Percentiles rank a stretch among this genome's conserved stretches.
Evolutionary conservation across 306 rosid species (phyloP).

Genomic region (Begonia loranthoides): DNA sequence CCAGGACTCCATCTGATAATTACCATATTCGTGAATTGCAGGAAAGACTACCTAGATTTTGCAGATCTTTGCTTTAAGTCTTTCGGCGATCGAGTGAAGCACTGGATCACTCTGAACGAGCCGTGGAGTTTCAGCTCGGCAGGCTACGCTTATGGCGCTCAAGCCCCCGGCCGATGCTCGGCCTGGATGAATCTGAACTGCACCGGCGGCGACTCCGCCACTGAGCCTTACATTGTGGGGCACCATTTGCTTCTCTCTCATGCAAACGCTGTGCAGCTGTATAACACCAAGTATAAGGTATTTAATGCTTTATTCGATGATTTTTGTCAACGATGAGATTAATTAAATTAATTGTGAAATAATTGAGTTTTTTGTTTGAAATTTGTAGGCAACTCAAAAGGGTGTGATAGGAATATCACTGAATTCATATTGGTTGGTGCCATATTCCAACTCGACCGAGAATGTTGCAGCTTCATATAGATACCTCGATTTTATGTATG

Average conservation of each 20-base stretch:
- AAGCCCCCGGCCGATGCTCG: conserved; percentile 33
- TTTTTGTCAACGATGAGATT: not conserved
- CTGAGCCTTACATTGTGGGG: conserved; percentile 28
- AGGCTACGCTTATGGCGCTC: conserved; percentile 16
- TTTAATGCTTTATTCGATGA: not conserved
- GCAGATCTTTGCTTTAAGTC: conserved; percentile 22
- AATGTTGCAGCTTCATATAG: conserved; percentile 24
- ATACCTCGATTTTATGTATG: conserved; percentile 38
- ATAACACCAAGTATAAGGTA: conserved; percentile 36
- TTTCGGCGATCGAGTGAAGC: conserved; percentile 30
- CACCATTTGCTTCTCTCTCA: conserved; percentile 38
- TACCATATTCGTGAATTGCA: not conserved
- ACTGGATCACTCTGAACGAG: conserved; percentile 29
- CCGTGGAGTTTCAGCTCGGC: conserved; percentile 15
- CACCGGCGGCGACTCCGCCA: conserved; percentile 26
- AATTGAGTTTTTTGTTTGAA: not conserved
- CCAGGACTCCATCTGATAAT: too few species aligned
- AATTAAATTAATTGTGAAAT: not conserved
- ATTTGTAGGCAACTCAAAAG: conserved; percentile 28
- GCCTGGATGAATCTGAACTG: conserved; percentile 25
- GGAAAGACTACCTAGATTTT: conserved; percentile 18
- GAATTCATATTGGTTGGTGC: conserved; percentile 29
- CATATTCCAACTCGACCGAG: conserved; percentile 15
- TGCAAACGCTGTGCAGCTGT: conserved; percentile 28
- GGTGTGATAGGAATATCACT: conserved; percentile 45